Base-by-base conservation (phyloP, 352 stramenopile genomes). In the Phytophthora pseudosyringae region DNA sequence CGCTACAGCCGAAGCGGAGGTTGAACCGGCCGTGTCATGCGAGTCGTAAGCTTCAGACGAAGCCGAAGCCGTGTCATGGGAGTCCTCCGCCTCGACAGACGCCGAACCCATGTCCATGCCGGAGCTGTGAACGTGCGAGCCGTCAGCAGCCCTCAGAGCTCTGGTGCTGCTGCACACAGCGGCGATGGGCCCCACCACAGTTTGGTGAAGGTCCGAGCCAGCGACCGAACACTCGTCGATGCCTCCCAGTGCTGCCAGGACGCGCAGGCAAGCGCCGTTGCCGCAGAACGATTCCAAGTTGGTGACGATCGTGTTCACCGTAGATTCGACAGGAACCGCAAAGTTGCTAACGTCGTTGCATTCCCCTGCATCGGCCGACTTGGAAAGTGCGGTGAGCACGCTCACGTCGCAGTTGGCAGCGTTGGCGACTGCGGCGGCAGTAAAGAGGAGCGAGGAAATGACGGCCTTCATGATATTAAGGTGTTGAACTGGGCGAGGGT, bases 381-480 rank as follows among this genome's bases (percentile, higher is more conserved):
- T 40, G 36, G 52, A 41, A 25, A 64, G 48, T 15, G 21, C 11
- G 2, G 18, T 38, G 21, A 64, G 38, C 9, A 7, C 33, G 25
- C 11, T 41, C 18, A 56, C 40, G 25, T 59, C 54, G 39, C 62
- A 59, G 29, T 64, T 33, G 16, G 62, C 26, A 33, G 62, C 54
- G 9, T 49, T 38, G 8, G 46, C 38, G 31, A 60, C 39, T 38
- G 62, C 62, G 18, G 21, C 28, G 18, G 45, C 38, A 29, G 32
- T 15, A 13, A 75, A 35, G 4, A 64, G 25, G 33, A 57, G 44
- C 6, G 56, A 58, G 2, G 28, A 53, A 21, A 48, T 35, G 39
- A 35, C 28, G 44, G 36, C 13, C 61, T 75, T 75, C 62, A 71
- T 75, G 61, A 71, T 75, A 10, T 40, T 55, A 28, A 35, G 18